A percentile compares a stretch with the other conserved stretches of the same genome.
Conservation (phyloP, 139 green algal species). For the Trebouxia sp. region DNA sequence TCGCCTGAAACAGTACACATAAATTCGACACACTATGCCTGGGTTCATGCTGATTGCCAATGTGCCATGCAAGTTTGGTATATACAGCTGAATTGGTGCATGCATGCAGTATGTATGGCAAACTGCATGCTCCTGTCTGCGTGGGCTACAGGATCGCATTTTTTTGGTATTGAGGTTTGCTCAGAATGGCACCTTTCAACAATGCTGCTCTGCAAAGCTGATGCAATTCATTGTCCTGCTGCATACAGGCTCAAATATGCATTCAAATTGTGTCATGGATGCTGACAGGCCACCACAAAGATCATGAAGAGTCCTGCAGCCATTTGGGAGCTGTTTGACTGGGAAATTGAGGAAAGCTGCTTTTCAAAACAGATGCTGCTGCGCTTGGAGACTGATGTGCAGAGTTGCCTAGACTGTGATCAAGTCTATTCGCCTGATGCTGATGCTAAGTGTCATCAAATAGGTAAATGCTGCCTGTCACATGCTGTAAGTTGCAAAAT, state of each 20-base stretch:
- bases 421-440: slow-evolving; percentile 38
- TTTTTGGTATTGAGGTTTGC: background rate
- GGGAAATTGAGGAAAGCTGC: background rate
- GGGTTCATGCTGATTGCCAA: too few relatives aligned
- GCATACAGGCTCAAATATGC: background rate
- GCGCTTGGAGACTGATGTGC: slow-evolving; percentile 48
- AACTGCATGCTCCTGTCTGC: too few relatives aligned
- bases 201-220: background rate
- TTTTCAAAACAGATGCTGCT: background rate
- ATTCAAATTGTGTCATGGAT: background rate
- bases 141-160: background rate
- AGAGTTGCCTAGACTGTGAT: slow-evolving; percentile 43
- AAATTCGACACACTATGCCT: too few relatives aligned
- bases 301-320: slow-evolving; percentile 43
- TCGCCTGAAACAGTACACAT: background rate
- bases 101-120: too few relatives aligned
- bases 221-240: background rate
- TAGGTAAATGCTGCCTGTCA: background rate
- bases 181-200: background rate
- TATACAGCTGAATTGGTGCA: too few relatives aligned
- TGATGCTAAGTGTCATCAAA: background rate
- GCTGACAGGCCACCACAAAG: slow-evolving; percentile 38
- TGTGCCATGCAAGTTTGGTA: too few relatives aligned
- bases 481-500: background rate
- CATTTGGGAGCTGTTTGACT: background rate